Evolutionary conservation across 1,284 basidiomycete species (phyloP), one percentile per base, ranked within the genome.

Genomic region (Ceratobasidium sp.): DNA sequence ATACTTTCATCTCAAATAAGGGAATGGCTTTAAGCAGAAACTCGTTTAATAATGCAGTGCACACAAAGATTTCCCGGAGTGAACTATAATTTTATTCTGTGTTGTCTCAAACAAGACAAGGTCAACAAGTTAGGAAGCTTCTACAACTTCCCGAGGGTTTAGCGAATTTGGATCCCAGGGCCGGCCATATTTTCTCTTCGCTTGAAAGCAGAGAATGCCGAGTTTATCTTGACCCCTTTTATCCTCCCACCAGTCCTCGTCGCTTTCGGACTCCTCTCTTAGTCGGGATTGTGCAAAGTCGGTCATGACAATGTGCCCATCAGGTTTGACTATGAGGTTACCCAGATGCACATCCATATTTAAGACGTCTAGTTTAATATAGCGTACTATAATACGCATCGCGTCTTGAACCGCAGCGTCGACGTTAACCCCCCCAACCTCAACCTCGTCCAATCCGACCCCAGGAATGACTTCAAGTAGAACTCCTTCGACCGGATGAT

Each of bases 261-360:
- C 60, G 26, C 26, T 48, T 21, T 62, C 60, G 30, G 30, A 12
- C 28, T 46, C 60, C 28, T 32, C 30, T 3, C 60, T 23, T 10
- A 62, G 43, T 21, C 43, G 43, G 12, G 43, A 46, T 30, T 62
- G 43, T 2, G 60, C 60, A 48, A 62, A 62, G 30, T 62, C 43
- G n/a, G 48, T 62, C 60, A 62, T 62, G 21, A 32, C 43, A 6
- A 62, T 26, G 23, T 39, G 41, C 12, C 45, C 41, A 18, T 62
- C 60, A 4, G 39, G 26, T n/a, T 62, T 62, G n/a, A 62, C 60
- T 9, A 60, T 60, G 23, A 60, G 43, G 36, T 60, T 41, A n/a
- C 36, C 34, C 32, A 60, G n/a, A n/a, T 23, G 41, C 8, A 48
- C 45, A 26, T 46, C 41, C 26, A 5, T 26, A 23, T 62, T 62